Conservation (phyloP, 2,329 filamentous ascomycete species). For the Kalmusia sp. region DNA sequence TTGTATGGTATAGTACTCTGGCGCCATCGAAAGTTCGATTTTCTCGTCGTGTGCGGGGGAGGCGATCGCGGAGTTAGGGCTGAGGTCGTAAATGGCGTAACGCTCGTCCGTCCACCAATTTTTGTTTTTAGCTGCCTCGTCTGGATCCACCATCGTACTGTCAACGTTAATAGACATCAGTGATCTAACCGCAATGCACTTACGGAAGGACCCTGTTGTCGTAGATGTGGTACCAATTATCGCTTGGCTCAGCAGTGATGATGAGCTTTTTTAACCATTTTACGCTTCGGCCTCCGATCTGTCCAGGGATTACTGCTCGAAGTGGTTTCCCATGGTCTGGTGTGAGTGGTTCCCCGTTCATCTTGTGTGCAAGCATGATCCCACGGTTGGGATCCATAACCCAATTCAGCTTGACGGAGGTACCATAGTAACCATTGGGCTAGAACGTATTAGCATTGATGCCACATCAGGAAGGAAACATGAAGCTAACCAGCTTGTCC, state of each 20-base stretch:
- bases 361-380: conserved; percentile 86
- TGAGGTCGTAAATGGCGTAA: conserved; percentile 92
- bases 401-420: conserved; percentile 87
- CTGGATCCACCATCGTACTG: conserved; percentile 80
- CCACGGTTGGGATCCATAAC: conserved; percentile 82
- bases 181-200: conserved; percentile 24
- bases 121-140: conserved; percentile 75
- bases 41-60: conserved; percentile 81
- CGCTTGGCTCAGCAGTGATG: conserved; percentile 78
- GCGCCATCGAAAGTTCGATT: conserved; percentile 58
- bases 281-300: conserved; percentile 90
- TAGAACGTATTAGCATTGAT: conserved; percentile 34
- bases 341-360: conserved; percentile 83
- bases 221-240: conserved; percentile 96
- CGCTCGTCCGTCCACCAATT: conserved; percentile 87
- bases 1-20: conserved; percentile 67
- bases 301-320: conserved; percentile 83
- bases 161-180: conserved; percentile 1
- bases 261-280: conserved; percentile 90
- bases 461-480: no score
- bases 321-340: conserved; percentile 89
- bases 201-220: conserved; percentile 86
- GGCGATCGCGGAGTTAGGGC: conserved; percentile 81
- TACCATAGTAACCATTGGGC: conserved; percentile 89
- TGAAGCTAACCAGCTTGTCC: conserved; percentile 68